A percentile compares a stretch with the other conserved stretches of the same genome.
Conservation (phyloP, 1,139 yeast genomes). For the Kodamaea sp. region DNA sequence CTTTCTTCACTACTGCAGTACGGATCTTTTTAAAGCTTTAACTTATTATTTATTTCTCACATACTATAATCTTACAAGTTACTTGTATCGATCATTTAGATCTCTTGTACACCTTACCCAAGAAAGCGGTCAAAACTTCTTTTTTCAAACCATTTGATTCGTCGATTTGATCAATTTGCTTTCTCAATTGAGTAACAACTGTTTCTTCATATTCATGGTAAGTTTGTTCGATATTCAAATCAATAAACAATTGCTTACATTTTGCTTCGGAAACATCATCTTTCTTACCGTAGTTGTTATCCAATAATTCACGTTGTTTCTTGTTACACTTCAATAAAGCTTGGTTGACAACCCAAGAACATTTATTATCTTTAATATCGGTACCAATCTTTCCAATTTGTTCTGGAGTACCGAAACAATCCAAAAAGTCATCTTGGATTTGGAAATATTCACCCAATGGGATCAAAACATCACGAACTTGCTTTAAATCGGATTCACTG, state of each 20-base stretch:
- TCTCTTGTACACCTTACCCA: slow-evolving; percentile 91
- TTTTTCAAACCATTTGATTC: slow-evolving; percentile 90
- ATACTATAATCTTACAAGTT: no score
- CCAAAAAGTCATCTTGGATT: slow-evolving; percentile 95
- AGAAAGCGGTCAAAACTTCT: slow-evolving; percentile 77
- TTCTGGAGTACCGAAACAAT: slow-evolving; percentile 96
- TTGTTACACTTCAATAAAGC: slow-evolving; percentile 77
- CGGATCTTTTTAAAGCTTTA: no score
- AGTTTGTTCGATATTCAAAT: slow-evolving; percentile 65
- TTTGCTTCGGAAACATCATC: slow-evolving; percentile 63
- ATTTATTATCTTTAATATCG: slow-evolving; percentile 96
- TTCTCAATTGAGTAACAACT: slow-evolving; percentile 60
- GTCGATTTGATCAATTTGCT: slow-evolving; percentile 66
- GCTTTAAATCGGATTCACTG: slow-evolving; percentile 71
- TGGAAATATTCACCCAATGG: slow-evolving; percentile 99
- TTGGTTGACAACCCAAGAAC: slow-evolving; percentile 96
- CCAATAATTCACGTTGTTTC: slow-evolving; percentile 79
- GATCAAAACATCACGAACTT: slow-evolving; percentile 81
- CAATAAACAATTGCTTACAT: slow-evolving; percentile 72
- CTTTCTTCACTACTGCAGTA: no score
- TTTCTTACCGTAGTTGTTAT: slow-evolving; percentile 86
- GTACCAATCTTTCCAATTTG: slow-evolving; percentile 98
- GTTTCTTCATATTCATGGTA: slow-evolving; percentile 83
- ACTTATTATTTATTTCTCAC: no score
- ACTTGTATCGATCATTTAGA: slow-evolving; percentile 49